Conservation (phyloP, 345 rosid species). For the Eucalyptus coolabah region DNA sequence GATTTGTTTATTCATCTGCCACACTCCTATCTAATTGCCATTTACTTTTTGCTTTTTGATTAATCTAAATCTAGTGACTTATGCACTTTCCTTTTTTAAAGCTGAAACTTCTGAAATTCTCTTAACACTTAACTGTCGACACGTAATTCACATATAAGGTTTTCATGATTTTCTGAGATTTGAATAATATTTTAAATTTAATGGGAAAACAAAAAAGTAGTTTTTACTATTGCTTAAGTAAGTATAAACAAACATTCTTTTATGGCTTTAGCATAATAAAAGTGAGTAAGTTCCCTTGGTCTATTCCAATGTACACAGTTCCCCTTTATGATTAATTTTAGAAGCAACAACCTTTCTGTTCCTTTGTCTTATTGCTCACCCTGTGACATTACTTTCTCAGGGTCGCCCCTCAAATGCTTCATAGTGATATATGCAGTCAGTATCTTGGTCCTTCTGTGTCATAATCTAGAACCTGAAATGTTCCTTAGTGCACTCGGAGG, state of each 20-base stretch:
- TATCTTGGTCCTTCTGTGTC: not conserved
- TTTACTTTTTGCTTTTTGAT: not conserved
- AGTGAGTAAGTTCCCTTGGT: not conserved
- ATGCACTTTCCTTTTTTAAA: not conserved
- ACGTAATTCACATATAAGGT: not conserved
- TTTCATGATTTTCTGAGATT: not conserved
- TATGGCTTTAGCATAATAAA: not conserved
- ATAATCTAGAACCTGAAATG: not conserved
- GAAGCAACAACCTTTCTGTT: not conserved
- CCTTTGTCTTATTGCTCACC: not conserved
- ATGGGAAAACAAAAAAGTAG: not conserved
- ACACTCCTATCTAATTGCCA: not conserved
- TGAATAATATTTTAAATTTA: not conserved
- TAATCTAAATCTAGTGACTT: not conserved
- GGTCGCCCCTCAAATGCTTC: not conserved
- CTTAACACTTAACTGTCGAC: not conserved
- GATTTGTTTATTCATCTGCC: not conserved
- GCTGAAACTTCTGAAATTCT: not conserved
- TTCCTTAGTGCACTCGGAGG: not conserved
- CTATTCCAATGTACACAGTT: not conserved
- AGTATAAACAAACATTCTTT: not conserved
- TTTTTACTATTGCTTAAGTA: not conserved
- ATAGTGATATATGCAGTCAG: not conserved
- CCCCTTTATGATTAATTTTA: not conserved
- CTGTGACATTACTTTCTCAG: not conserved